Evolutionary conservation across 257 asterid genomes (phyloP).

Genomic region (Solanum sejunctum): DNA sequence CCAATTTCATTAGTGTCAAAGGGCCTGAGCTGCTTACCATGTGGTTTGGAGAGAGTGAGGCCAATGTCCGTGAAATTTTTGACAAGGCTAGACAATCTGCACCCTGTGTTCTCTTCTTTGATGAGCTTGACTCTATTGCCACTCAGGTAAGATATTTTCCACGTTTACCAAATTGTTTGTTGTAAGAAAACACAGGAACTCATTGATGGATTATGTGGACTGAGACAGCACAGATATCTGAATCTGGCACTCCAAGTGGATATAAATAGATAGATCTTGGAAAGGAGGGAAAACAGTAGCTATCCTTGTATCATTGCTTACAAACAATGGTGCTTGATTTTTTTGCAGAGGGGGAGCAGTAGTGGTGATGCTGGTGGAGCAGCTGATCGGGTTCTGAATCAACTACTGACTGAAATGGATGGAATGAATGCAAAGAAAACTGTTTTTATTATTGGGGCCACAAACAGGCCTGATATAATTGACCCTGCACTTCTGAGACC

Average conservation of each 20-base stretch:
- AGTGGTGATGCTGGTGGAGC: constrained; percentile 59
- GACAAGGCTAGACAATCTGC: constrained; percentile 57
- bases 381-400: constrained; percentile 49
- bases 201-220: neutral
- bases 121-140: constrained; percentile 50
- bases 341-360: constrained; percentile 41
- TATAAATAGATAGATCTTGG: neutral
- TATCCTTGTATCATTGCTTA: neutral
- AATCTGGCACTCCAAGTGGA: neutral
- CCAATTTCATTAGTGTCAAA: constrained; percentile 51
- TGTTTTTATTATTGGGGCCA: constrained; percentile 51
- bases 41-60: constrained; percentile 75
- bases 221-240: neutral
- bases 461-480: constrained; percentile 49
- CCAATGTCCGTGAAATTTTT: constrained; percentile 58
- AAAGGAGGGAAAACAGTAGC: neutral
- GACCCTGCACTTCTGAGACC: constrained; percentile 54
- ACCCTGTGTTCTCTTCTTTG: constrained; percentile 55
- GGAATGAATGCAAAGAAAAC: constrained; percentile 53
- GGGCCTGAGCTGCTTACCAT: constrained; percentile 62
- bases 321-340: neutral
- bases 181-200: too few relatives aligned
- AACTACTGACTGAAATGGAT: constrained; percentile 54
- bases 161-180: neutral
- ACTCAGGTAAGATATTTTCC: constrained; percentile 24